Percentiles rank a stretch among this genome's conserved stretches.
Conservation (phyloP, 495 filamentous ascomycete genomes). For the Neurospora pannonica region DNA sequence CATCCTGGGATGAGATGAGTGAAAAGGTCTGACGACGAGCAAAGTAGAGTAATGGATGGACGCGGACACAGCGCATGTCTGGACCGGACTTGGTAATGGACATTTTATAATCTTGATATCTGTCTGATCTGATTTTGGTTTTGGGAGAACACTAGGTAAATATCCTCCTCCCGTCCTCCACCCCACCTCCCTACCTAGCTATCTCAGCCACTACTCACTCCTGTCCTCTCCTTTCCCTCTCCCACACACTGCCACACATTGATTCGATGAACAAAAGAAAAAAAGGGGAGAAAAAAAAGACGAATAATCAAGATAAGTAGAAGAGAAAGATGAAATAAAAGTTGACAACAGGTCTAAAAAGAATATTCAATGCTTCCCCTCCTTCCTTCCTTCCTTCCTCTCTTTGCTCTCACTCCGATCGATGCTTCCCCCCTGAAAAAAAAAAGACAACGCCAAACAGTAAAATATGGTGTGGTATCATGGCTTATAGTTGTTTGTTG, state of each 20-base stretch:
- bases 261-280: conserved; percentile 8
- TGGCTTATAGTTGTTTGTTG: conserved; percentile 3
- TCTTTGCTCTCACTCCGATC: neutral
- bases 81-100: too few species aligned
- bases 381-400: neutral
- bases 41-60: neutral
- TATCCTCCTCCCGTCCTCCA: neutral
- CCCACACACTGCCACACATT: conserved; percentile 3
- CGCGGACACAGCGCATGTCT: too few species aligned
- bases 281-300: conserved; percentile 3
- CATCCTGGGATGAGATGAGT: neutral
- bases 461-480: conserved; percentile 29
- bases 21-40: neutral
- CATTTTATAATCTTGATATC: neutral
- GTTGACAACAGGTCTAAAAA: neutral
- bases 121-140: neutral
- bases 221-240: neutral
- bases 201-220: conserved; percentile 46
- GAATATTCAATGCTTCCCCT: neutral
- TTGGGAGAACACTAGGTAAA: neutral
- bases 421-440: neutral
- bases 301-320: conserved; percentile 1
- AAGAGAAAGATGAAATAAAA: conserved; percentile 5
- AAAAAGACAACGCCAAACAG: conserved; percentile 13
- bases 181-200: conserved; percentile 5